phyloP scores from a whole-genome alignment of 257 asterid genomes.

The Ocimum tenuiflorum region DNA sequence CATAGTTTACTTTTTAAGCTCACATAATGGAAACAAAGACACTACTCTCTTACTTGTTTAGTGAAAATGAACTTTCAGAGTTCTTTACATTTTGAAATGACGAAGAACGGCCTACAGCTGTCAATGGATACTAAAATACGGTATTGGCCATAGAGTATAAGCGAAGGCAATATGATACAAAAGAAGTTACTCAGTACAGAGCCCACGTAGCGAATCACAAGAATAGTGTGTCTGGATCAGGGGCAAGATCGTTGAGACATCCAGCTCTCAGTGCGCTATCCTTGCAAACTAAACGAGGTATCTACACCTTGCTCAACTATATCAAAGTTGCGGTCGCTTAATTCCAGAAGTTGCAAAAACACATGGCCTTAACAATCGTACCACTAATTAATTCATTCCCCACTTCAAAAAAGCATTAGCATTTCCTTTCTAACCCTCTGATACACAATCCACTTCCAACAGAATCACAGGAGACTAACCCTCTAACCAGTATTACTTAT shows the following conservation, averaged over 20 bases:
- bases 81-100: not conserved
- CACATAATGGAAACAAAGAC: not conserved
- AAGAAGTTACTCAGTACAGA: not conserved
- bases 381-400: not conserved
- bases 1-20: not conserved
- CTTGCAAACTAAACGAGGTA: not conserved
- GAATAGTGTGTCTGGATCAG: not conserved
- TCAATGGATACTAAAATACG: no score
- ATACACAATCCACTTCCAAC: slow-evolving; percentile 9
- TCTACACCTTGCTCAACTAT: not conserved
- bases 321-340: not conserved
- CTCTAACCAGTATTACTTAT: not conserved
- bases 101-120: no score
- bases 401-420: not conserved
- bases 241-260: not conserved
- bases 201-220: not conserved
- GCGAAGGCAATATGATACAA: not conserved
- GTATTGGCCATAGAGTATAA: no score
- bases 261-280: not conserved
- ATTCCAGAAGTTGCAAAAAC: not conserved
- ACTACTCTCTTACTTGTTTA: not conserved
- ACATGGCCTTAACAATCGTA: not conserved
- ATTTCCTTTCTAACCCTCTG: not conserved
- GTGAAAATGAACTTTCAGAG: not conserved
- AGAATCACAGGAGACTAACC: slow-evolving; percentile 11